phyloP scores from a whole-genome alignment of 1,139 yeast species.

The Sugiyamaella novakii region DNA sequence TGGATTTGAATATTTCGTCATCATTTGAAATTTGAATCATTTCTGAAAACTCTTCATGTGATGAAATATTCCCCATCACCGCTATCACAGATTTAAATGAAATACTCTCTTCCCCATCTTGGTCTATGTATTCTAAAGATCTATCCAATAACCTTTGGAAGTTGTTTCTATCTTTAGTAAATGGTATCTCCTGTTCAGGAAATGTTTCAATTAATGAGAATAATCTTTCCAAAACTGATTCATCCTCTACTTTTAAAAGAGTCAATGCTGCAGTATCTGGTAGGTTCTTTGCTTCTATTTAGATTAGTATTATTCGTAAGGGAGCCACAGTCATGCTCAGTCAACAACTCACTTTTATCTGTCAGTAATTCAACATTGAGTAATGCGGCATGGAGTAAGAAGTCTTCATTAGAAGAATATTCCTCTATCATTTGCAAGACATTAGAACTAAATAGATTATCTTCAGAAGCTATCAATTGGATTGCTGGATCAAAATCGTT shows the following conservation, averaged over 20 bases:
- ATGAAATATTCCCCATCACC: constrained; percentile 23
- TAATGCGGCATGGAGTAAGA: constrained; percentile 11
- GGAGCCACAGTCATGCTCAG: background rate
- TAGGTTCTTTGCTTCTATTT: constrained; percentile 4
- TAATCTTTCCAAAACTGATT: background rate
- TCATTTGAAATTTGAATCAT: constrained; percentile 6
- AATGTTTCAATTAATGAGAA: constrained; percentile 2
- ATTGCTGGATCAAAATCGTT: constrained; percentile 14
- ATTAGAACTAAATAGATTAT: background rate
- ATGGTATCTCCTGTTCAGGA: background rate
- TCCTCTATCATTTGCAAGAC: constrained; percentile 7
- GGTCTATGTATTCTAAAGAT: background rate
- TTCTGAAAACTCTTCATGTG: constrained; percentile 20
- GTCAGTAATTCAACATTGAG: constrained; percentile 13
- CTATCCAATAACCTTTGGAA: background rate
- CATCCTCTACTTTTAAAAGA: background rate
- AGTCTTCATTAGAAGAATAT: constrained; percentile 9
- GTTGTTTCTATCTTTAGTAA: constrained; percentile 1
- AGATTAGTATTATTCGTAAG: background rate
- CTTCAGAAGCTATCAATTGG: background rate
- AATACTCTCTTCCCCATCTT: background rate
- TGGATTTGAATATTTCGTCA: constrained; percentile 14
- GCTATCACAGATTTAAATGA: constrained; percentile 7
- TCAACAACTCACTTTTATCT: constrained; percentile 14
- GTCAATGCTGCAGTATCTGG: constrained; percentile 1